A percentile compares a stretch with the other conserved stretches of the same genome.
These are phyloP conservation scores for Panaeolus cyanescens DNA, from an alignment of 768 basidiomycete species.

Conservation along the genomic window DNA sequence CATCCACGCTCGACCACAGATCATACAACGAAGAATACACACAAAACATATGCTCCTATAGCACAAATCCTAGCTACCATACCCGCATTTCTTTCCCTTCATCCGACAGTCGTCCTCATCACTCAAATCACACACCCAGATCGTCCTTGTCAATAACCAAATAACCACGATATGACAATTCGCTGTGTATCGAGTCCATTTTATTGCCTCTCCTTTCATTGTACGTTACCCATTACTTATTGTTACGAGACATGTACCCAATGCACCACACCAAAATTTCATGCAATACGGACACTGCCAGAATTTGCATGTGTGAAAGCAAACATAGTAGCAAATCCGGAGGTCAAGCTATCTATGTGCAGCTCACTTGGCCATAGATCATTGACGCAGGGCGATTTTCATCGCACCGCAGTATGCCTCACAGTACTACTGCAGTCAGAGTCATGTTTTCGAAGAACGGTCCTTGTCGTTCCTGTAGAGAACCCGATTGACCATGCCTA, in stretches of 20 bases:
- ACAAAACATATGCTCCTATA: background rate
- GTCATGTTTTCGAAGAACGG: background rate
- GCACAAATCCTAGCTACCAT: background rate
- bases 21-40: background rate
- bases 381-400: too few species aligned
- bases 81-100: background rate
- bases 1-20: background rate
- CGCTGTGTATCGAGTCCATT: background rate
- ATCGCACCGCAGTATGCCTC: too few species aligned
- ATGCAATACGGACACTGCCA: too few species aligned
- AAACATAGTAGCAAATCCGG: too few species aligned
- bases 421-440: too few species aligned
- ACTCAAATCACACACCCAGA: background rate
- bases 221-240: background rate
- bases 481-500: conserved; percentile 78
- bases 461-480: conserved; percentile 42
- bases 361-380: too few species aligned
- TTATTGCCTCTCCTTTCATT: background rate
- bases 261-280: too few species aligned
- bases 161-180: background rate
- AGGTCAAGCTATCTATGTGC: too few species aligned
- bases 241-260: too few species aligned
- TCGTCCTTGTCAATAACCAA: background rate
- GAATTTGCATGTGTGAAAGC: too few species aligned
- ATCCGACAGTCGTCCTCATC: background rate